These are phyloP conservation scores for Penicillium arizonense DNA, from an alignment of 495 filamentous ascomycete species.

Conservation along the genomic window DNA sequence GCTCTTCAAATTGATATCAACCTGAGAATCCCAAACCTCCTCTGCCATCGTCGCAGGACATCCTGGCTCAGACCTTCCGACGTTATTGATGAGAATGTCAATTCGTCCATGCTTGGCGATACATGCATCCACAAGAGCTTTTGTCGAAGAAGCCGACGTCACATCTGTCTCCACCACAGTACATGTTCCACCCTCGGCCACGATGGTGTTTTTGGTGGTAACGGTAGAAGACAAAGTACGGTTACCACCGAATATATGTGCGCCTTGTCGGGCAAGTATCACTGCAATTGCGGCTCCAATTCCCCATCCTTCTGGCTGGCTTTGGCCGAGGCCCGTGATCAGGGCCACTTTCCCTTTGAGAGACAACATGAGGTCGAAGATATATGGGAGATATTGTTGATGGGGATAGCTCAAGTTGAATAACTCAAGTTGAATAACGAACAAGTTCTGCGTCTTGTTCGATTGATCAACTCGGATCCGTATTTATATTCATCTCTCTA, in stretches of 20 bases:
- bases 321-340: slow-evolving; percentile 50
- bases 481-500: too few relatives aligned
- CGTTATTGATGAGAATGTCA: slow-evolving; percentile 57
- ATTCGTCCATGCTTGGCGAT: slow-evolving; percentile 49
- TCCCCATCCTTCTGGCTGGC: slow-evolving; percentile 43
- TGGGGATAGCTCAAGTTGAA: too few relatives aligned
- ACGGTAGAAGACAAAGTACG: slow-evolving; percentile 34
- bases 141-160: slow-evolving; percentile 39
- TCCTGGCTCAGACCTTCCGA: slow-evolving; percentile 48
- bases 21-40: slow-evolving; percentile 48
- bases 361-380: slow-evolving; percentile 14
- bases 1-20: slow-evolving; percentile 52
- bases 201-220: slow-evolving; percentile 28
- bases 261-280: slow-evolving; percentile 42
- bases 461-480: too few relatives aligned
- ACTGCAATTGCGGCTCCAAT: slow-evolving; percentile 48
- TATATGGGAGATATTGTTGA: background rate
- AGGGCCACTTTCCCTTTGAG: slow-evolving; percentile 49
- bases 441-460: too few relatives aligned
- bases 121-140: slow-evolving; percentile 44
- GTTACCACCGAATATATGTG: slow-evolving; percentile 47
- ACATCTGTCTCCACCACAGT: slow-evolving; percentile 42
- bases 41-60: slow-evolving; percentile 48
- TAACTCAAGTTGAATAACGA: too few relatives aligned
- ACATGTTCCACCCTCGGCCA: slow-evolving; percentile 24